Evolutionary conservation across 495 filamentous ascomycete genomes (phyloP).

Genomic region (Opeltia flavorubescens): DNA sequence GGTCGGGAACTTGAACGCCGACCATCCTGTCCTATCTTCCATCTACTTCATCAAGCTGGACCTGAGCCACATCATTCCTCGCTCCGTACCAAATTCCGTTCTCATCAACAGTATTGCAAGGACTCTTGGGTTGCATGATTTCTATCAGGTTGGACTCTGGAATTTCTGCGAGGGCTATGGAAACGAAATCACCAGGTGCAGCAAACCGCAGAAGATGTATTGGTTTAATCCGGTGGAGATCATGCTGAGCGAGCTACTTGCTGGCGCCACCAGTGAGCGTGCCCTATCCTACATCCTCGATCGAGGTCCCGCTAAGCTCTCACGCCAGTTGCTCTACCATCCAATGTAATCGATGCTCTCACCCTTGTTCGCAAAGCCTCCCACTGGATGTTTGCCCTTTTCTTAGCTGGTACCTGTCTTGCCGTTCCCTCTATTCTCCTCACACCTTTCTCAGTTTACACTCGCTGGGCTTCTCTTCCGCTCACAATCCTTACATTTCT

Average conservation of each 20-base stretch:
- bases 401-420: constrained; percentile 53
- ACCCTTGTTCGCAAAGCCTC: constrained; percentile 62
- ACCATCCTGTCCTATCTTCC: constrained; percentile 40
- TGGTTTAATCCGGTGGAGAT: constrained; percentile 86
- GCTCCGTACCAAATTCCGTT: constrained; percentile 54
- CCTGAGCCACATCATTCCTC: constrained; percentile 70
- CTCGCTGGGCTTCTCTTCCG: constrained; percentile 34
- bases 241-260: constrained; percentile 57
- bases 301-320: constrained; percentile 9
- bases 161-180: constrained; percentile 76
- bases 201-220: constrained; percentile 51
- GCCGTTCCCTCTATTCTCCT: constrained; percentile 55
- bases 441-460: constrained; percentile 39
- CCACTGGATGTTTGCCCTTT: constrained; percentile 84
- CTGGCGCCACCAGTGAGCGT: constrained; percentile 60
- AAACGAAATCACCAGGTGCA: constrained; percentile 61
- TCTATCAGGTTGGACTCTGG: constrained; percentile 88
- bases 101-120: constrained; percentile 84
- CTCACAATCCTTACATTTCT: constrained; percentile 47
- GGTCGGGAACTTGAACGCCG: constrained; percentile 49
- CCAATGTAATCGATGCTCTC: constrained; percentile 54
- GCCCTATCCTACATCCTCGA: not conserved
- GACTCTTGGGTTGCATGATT: constrained; percentile 78
- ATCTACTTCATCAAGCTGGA: constrained; percentile 78
- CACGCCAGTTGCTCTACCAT: constrained; percentile 56